Base-by-base conservation (phyloP, 371 early-diverging fungal genomes). In the Catenaria anguillulae region DNA sequence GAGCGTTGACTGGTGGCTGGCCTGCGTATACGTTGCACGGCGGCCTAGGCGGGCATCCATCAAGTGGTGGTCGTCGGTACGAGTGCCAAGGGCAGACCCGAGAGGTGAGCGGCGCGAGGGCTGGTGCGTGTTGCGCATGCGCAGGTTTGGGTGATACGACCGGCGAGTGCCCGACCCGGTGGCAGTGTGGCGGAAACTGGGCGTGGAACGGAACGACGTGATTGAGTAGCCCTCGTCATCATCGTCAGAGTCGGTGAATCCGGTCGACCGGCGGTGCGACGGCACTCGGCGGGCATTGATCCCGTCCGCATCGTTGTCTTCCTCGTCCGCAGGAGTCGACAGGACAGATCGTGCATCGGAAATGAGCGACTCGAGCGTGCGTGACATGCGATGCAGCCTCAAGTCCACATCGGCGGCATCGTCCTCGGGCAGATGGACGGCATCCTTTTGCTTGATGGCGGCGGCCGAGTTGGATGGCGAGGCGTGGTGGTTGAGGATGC, bases 311-410 rank as follows among this genome's bases (percentile, higher is more conserved):
- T 43, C 45, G 10, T 43, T 23, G 45, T 12, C 45, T 12, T 24
- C 29, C 29, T 50, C 52, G 52, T 26, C 52, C 2, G 15, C 52
- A 17, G 52, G 52, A 13, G 52, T 15, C 31, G 52, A 50, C 15
- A 50, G 52, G 2, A 50, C 52, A 26, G 52, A 50, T 2, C 31
- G 26, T 1, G 52, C 52, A 31, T 50, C 52, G 2, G 26, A 26
- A 15, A 50, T 50, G 15, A 50, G 26, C 29, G 52, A 50, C 52
- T 50, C 52, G 52, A 50, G 52, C 29, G 52, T 29, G 52, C 52
- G 52, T 31, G 52, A 29, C 52, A 50, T 50, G 52, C 52, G 52
- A 31, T 50, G 26, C 29, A 50, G 52, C 13, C 52, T 15, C 52
- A 50, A 15, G 31, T 50, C 52, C 21, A 50, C 52, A 17, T 29